Evolutionary conservation across 2,329 filamentous ascomycete genomes (phyloP).

Genomic region (Sclerotinia subarctica): DNA sequence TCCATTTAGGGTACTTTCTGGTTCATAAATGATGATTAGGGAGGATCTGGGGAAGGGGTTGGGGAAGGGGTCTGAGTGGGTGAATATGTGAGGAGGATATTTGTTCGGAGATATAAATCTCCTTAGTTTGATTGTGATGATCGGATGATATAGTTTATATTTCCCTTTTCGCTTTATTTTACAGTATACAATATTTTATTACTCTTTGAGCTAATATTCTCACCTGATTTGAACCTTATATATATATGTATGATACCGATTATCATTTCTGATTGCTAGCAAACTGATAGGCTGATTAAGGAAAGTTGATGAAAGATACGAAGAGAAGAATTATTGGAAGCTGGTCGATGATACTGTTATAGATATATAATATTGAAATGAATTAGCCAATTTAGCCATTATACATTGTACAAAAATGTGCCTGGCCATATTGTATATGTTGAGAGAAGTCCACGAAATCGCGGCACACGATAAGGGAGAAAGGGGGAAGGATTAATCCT

Average conservation of each 20-base stretch:
- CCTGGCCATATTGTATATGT: constrained; percentile 7
- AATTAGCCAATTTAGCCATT: background rate
- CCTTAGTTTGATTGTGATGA: background rate
- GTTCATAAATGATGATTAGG: background rate
- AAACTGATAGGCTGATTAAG: background rate
- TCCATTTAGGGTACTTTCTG: constrained; percentile 7
- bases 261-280: background rate
- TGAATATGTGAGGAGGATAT: background rate
- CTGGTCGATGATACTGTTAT: background rate
- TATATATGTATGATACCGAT: background rate
- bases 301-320: background rate
- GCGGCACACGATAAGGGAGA: background rate
- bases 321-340: background rate
- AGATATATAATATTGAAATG: background rate
- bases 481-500: background rate
- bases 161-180: constrained; percentile 3
- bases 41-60: background rate
- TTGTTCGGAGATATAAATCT: background rate
- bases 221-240: background rate
- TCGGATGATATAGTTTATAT: constrained; percentile 4
- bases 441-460: constrained; percentile 16
- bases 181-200: too few species aligned
- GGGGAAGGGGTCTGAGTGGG: background rate
- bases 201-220: too few species aligned
- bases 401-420: background rate